phyloP scores from a whole-genome alignment of 495 filamentous ascomycete species.

The Aspergillus incahuasiensis region DNA sequence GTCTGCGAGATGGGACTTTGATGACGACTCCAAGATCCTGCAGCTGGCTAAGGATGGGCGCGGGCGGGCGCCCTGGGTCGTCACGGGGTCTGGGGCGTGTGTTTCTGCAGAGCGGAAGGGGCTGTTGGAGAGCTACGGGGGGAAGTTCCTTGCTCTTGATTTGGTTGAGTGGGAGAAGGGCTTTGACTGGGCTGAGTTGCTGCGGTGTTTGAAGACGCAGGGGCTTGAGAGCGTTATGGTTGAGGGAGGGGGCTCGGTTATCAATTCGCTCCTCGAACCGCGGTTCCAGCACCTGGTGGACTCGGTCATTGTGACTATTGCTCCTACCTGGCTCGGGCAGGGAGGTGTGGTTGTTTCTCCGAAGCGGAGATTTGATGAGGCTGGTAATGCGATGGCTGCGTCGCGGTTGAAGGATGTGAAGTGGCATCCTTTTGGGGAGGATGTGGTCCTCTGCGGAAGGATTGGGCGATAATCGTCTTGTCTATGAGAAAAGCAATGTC shows the following conservation, averaged over 20 bases:
- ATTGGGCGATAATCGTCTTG: conserved; percentile 16
- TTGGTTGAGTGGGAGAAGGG: conserved; percentile 16
- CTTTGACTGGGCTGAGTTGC: conserved; percentile 58
- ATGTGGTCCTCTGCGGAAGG: conserved; percentile 73
- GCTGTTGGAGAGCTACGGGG: conserved; percentile 42
- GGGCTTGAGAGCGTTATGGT: conserved; percentile 78
- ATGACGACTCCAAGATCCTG: conserved; percentile 57
- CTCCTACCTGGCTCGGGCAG: conserved; percentile 76
- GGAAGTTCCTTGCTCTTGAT: conserved; percentile 37
- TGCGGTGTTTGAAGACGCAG: conserved; percentile 47
- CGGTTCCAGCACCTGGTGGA: conserved; percentile 50
- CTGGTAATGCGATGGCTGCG: conserved; percentile 46
- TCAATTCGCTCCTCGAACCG: conserved; percentile 68
- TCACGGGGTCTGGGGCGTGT: conserved; percentile 38
- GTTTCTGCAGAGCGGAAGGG: conserved; percentile 23
- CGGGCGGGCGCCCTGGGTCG: conserved; percentile 66
- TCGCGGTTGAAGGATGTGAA: conserved; percentile 58
- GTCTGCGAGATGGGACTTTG: conserved; percentile 58
- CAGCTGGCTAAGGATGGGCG: conserved; percentile 53
- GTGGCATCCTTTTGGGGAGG: conserved; percentile 72
- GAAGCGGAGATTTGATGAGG: conserved; percentile 35
- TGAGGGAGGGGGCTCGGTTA: conserved; percentile 76
- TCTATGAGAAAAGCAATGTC: not conserved
- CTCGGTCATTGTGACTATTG: conserved; percentile 79
- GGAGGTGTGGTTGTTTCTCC: conserved; percentile 75